Evolutionary conservation across 2,329 filamentous ascomycete species (phyloP).

Genomic region (Tolypocladium pustulatum): DNA sequence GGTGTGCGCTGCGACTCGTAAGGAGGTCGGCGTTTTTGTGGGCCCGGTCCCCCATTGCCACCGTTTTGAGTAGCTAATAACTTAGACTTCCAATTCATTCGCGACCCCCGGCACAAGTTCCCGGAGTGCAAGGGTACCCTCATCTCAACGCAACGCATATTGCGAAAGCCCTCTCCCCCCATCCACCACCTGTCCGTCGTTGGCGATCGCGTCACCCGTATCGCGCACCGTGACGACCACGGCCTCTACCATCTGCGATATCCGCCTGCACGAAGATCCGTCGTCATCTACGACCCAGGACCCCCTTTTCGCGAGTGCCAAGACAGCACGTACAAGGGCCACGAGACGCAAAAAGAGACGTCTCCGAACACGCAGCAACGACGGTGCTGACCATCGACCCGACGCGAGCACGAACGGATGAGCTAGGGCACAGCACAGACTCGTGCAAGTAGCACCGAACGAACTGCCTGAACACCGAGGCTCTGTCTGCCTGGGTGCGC

Average conservation of each 20-base stretch:
- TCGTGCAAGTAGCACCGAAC: background rate
- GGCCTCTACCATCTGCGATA: background rate
- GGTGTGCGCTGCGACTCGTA: background rate
- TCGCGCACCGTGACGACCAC: background rate
- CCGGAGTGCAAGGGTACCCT: background rate
- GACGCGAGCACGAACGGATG: background rate
- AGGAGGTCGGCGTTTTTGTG: conserved; percentile 5
- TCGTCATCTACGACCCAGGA: background rate
- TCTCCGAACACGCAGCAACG: background rate
- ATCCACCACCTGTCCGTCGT: background rate
- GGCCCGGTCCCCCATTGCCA: conserved; percentile 5
- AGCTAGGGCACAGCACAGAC: background rate
- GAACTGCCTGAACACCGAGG: background rate
- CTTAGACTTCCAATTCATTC: too few relatives aligned
- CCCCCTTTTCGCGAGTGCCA: background rate
- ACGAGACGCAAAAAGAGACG: background rate
- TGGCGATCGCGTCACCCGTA: background rate
- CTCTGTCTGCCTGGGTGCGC: background rate
- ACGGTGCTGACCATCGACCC: background rate
- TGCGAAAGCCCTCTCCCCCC: background rate
- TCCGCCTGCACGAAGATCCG: background rate
- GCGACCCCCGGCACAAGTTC: background rate
- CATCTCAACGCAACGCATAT: background rate
- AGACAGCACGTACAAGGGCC: background rate
- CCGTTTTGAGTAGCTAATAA: background rate